These are phyloP conservation scores for Hyaloscypha bicolor DNA, from an alignment of 495 filamentous ascomycete genomes.

Conservation along the genomic window DNA sequence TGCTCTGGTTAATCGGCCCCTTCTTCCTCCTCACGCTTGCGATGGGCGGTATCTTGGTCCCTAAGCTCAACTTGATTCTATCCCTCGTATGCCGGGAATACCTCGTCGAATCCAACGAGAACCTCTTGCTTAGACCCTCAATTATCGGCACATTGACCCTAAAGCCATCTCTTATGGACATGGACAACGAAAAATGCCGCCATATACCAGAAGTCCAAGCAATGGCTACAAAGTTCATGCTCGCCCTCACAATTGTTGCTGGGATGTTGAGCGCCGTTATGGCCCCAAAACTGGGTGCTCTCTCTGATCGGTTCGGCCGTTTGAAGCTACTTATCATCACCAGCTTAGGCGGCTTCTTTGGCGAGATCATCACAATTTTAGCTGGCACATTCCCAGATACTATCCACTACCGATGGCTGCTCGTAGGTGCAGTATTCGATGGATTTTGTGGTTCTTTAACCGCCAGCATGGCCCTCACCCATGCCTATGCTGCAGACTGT, in stretches of 20 bases:
- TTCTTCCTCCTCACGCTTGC: slow-evolving; percentile 79
- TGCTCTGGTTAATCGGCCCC: slow-evolving; percentile 82
- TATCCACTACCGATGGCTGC: slow-evolving; percentile 70
- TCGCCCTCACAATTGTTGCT: slow-evolving; percentile 69
- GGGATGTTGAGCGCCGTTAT: slow-evolving; percentile 75
- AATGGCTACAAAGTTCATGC: slow-evolving; percentile 72
- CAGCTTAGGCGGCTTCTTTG: slow-evolving; percentile 65
- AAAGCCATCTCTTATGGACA: slow-evolving; percentile 65
- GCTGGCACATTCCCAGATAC: slow-evolving; percentile 73
- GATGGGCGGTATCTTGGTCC: slow-evolving; percentile 79
- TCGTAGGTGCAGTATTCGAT: slow-evolving; percentile 74
- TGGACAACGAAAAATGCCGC: slow-evolving; percentile 72
- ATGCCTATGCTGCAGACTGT: slow-evolving; percentile 88
- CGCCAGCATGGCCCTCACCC: slow-evolving; percentile 72
- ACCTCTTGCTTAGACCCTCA: slow-evolving; percentile 62
- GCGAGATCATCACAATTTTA: slow-evolving; percentile 74
- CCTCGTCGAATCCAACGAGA: slow-evolving; percentile 67
- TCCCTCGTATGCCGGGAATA: slow-evolving; percentile 80
- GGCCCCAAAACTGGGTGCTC: slow-evolving; percentile 77
- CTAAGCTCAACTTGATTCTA: slow-evolving; percentile 78
- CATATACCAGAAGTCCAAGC: slow-evolving; percentile 68
- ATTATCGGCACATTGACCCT: slow-evolving; percentile 56
- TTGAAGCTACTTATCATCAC: slow-evolving; percentile 68
- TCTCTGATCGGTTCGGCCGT: slow-evolving; percentile 89
- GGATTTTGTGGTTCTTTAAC: slow-evolving; percentile 88